Conservation (phyloP, 2,329 filamentous ascomycete genomes). For the Chrysoporthe puriensis region DNA sequence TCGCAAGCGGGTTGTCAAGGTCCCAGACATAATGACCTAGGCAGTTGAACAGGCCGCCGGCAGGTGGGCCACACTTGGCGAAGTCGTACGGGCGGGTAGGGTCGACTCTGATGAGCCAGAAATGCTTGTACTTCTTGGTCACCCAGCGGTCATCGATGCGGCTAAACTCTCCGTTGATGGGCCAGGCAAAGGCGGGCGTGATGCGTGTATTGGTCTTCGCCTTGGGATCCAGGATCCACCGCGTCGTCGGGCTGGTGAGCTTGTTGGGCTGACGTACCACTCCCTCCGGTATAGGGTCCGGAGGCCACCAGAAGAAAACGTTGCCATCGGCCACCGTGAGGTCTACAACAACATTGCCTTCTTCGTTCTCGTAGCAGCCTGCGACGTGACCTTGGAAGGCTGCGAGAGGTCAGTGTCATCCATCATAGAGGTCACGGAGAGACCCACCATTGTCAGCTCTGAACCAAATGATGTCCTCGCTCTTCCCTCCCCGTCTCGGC, state of each 20-base stretch:
- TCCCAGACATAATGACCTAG: conserved; percentile 50
- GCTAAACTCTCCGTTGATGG: conserved; percentile 53
- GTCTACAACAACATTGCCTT: conserved; percentile 49
- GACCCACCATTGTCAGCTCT: conserved; percentile 53
- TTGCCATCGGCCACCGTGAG: conserved; percentile 47
- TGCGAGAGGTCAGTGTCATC: conserved; percentile 21
- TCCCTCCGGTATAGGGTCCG: conserved; percentile 36
- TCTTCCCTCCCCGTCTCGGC: conserved; percentile 52
- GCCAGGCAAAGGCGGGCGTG: conserved; percentile 40
- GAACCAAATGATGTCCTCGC: conserved; percentile 57
- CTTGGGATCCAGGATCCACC: conserved; percentile 46
- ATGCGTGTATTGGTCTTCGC: conserved; percentile 43
- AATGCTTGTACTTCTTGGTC: conserved; percentile 49
- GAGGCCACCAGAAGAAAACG: conserved; percentile 51
- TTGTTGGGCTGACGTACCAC: conserved; percentile 36
- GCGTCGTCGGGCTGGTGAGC: conserved; percentile 44
- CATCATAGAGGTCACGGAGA: background rate
- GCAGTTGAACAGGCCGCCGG: conserved; percentile 50
- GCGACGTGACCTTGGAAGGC: conserved; percentile 53
- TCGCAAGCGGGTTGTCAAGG: conserved; percentile 30
- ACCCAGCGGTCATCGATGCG: conserved; percentile 53
- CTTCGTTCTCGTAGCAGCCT: conserved; percentile 51
- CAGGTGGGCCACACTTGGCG: conserved; percentile 46
- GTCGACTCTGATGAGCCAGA: conserved; percentile 49
- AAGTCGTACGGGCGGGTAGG: conserved; percentile 47